Conservation (phyloP, 1,139 yeast genomes). For the Arxiozyma heterogenica region DNA sequence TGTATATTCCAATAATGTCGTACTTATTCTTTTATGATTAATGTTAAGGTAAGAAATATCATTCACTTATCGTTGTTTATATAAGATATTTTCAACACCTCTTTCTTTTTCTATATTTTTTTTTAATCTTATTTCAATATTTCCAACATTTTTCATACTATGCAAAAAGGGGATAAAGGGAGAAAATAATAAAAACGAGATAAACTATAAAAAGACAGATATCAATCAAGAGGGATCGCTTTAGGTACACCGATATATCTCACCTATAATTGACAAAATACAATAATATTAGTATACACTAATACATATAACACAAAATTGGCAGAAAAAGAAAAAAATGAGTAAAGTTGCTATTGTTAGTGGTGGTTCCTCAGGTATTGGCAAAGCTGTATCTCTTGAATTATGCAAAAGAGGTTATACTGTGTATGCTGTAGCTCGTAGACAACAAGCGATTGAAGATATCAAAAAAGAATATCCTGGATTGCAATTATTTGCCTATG, state of each 20-base stretch:
- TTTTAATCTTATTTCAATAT: no score
- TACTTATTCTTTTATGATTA: not conserved
- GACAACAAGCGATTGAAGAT: constrained; percentile 53
- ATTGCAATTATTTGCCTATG: constrained; percentile 28
- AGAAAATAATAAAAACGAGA: no score
- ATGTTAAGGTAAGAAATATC: not conserved
- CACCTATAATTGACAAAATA: not conserved
- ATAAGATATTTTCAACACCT: not conserved
- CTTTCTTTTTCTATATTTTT: no score
- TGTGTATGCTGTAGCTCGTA: constrained; percentile 69
- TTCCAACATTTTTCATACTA: not conserved
- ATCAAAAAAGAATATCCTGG: constrained; percentile 27
- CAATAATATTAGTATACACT: not conserved
- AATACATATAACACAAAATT: not conserved
- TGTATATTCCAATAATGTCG: not conserved
- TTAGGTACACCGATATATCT: no score
- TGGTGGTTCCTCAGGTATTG: constrained; percentile 80
- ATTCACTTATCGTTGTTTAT: no score
- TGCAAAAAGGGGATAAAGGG: not conserved
- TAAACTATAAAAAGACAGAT: not conserved
- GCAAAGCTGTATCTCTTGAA: constrained; percentile 56
- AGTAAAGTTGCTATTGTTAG: constrained; percentile 49
- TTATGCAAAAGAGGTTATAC: constrained; percentile 53
- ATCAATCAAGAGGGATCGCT: not conserved
- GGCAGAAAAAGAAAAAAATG: not conserved